Percentiles rank a stretch among this genome's conserved stretches.
Conservation (phyloP, 2,329 filamentous ascomycete genomes). For the Ophiostoma montium region DNA sequence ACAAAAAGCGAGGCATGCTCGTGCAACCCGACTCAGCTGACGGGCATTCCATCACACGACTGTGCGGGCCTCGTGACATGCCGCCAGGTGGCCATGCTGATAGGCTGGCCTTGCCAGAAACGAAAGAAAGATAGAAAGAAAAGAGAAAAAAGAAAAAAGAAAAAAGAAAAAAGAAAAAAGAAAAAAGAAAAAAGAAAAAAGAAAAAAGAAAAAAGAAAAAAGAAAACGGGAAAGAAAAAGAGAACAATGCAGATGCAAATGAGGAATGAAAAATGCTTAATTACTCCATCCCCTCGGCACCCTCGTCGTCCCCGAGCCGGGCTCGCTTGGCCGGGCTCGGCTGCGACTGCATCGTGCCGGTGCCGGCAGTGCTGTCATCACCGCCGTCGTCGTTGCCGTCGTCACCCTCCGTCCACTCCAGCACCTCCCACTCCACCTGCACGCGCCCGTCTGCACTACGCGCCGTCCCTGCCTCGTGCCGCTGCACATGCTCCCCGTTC, state of each 20-base stretch:
- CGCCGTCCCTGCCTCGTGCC: slow-evolving; percentile 6
- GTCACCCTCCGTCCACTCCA: slow-evolving; percentile 49
- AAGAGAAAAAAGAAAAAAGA: neutral
- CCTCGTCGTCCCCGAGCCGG: slow-evolving; percentile 28
- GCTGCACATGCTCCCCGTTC: slow-evolving; percentile 14
- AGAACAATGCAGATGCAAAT: too few relatives aligned
- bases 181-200: neutral
- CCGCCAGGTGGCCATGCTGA: too few relatives aligned
- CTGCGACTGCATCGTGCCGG: slow-evolving; percentile 22
- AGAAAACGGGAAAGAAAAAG: too few relatives aligned
- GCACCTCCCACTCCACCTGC: slow-evolving; percentile 69
- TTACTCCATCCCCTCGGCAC: too few relatives aligned
- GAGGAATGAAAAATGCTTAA: too few relatives aligned
- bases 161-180: neutral
- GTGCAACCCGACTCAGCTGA: too few relatives aligned
- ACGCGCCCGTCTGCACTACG: slow-evolving; percentile 47
- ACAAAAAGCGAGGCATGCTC: too few relatives aligned
- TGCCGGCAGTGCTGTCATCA: slow-evolving; percentile 25
- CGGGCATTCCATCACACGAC: too few relatives aligned
- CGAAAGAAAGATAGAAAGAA: neutral
- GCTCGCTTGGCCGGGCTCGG: slow-evolving; percentile 32
- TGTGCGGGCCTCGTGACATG: too few relatives aligned
- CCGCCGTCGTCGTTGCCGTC: slow-evolving; percentile 13
- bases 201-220: neutral
- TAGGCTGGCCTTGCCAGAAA: neutral